Percentiles rank a stretch among this genome's conserved stretches.
Evolutionary conservation across 768 basidiomycete genomes (phyloP).

Genomic region (Coprinopsis strossmayeri): DNA sequence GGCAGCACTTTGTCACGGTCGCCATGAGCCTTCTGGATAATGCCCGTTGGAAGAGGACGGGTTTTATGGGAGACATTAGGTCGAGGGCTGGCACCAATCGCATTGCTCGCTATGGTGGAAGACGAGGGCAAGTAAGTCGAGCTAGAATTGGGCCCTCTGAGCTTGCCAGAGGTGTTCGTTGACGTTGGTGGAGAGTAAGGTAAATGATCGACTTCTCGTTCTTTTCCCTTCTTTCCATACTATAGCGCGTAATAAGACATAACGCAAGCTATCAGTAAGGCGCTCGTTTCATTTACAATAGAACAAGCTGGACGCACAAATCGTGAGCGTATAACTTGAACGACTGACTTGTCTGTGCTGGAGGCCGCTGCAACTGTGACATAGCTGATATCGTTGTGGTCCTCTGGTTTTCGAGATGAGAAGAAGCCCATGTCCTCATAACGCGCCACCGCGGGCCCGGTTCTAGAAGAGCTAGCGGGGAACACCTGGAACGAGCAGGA

Average conservation of each 20-base stretch:
- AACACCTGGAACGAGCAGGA: not conserved
- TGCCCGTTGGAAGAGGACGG: conserved; percentile 19
- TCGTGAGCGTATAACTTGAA: conserved; percentile 54
- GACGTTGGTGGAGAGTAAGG: conserved; percentile 18
- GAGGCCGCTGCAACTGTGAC: conserved; percentile 20
- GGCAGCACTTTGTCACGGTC: conserved; percentile 15
- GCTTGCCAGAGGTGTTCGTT: not conserved
- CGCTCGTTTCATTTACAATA: conserved; percentile 7
- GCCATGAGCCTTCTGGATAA: no score
- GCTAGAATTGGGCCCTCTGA: not conserved
- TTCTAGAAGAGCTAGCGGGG: not conserved
- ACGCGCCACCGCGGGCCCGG: conserved; percentile 13
- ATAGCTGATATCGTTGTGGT: conserved; percentile 26
- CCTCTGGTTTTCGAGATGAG: conserved; percentile 41
- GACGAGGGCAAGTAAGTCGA: conserved; percentile 14
- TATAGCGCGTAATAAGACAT: conserved; percentile 18
- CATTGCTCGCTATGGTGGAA: conserved; percentile 5
- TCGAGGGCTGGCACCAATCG: conserved; percentile 17
- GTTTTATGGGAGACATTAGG: conserved; percentile 10
- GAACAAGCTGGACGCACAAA: conserved; percentile 37
- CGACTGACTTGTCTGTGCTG: conserved; percentile 38
- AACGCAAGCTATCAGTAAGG: conserved; percentile 13
- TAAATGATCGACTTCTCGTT: conserved; percentile 32
- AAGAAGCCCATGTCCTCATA: conserved; percentile 51
- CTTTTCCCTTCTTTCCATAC: conserved; percentile 59